Evolutionary conservation across 2,329 filamentous ascomycete genomes (phyloP), one percentile per base, ranked within the genome.

Genomic region (Thelonectria rubi): DNA sequence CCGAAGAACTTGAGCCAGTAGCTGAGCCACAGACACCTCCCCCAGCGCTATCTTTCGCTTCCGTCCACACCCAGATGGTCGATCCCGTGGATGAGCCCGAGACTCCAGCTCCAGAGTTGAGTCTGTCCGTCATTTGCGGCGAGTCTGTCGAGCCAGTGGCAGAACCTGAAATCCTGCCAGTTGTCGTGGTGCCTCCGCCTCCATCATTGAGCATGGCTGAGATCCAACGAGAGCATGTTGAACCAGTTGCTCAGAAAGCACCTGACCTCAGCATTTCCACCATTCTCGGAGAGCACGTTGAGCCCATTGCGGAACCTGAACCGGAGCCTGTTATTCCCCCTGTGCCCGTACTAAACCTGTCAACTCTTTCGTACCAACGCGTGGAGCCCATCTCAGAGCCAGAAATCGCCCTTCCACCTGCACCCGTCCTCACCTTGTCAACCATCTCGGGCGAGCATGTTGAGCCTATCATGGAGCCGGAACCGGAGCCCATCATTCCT

Each of bases 101-200:
- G 17, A 21, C 50, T 5, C 37, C 60, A 3, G 21, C 65, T 64
- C 11, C 52, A 1, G 32, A 30, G 15, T 30, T 55, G 26, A 66
- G 56, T 34, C 30, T 74, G 18, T 69, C 69, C 8, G 57, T 55
- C 4, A 66, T 74, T 20, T 49, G 64, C 11, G 55, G 66, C 14
- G 72, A 78, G 54, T 65, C 74, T 20, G 66, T 80, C 40, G 74
- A 78, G 39, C 61, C 61, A 3, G 43, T 47, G 43, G 67, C 67
- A 3, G 68, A 71, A 21, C 63, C 65, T 4, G 52, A 60, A 11
- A 49, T 66, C 9, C 70, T 66, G 63, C 74, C 73, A 34, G 64
- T 71, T 34, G 58, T 70, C 62, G 51, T 68, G 18, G 59, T 53
- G 18, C 26, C 40, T 14, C 50, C 52, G n/a, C 24, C 30, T 40